phyloP scores from a whole-genome alignment of 192 early-diverging fungal genomes.

The Mortierella claussenii region DNA sequence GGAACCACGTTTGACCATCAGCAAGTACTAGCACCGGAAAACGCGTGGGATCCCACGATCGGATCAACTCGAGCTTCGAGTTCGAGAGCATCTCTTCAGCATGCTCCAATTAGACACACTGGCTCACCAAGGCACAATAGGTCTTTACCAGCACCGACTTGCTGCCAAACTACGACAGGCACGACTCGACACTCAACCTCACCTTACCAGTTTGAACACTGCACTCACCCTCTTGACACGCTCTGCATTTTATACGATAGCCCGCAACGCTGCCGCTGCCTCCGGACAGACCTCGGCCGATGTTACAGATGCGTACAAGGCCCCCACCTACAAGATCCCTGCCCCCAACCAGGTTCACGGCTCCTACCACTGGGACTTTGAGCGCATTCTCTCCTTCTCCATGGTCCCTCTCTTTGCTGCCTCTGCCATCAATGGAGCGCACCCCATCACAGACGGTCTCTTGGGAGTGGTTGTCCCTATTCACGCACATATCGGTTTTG shows the following conservation, averaged over 20 bases:
- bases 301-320: constrained; percentile 50
- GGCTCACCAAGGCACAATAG: no score
- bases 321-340: constrained; percentile 57
- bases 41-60: no score
- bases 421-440: constrained; percentile 81
- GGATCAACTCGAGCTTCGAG: no score
- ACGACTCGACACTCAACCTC: no score
- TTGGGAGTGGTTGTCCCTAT: constrained; percentile 91
- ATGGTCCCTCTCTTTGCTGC: constrained; percentile 81
- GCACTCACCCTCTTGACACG: background rate
- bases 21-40: no score
- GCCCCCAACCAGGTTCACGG: constrained; percentile 78
- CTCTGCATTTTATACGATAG: no score
- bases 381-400: constrained; percentile 85
- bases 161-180: no score
- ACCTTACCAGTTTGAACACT: no score
- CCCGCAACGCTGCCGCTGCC: constrained; percentile 22
- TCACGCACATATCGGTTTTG: constrained; percentile 91
- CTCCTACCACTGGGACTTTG: constrained; percentile 96
- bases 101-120: no score
- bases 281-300: constrained; percentile 7
- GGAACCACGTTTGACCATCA: background rate
- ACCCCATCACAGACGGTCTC: constrained; percentile 88
- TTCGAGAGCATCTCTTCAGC: no score
- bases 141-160: no score